Evolutionary conservation across 768 basidiomycete species (phyloP).

Genomic region (Mycena chlorophos): DNA sequence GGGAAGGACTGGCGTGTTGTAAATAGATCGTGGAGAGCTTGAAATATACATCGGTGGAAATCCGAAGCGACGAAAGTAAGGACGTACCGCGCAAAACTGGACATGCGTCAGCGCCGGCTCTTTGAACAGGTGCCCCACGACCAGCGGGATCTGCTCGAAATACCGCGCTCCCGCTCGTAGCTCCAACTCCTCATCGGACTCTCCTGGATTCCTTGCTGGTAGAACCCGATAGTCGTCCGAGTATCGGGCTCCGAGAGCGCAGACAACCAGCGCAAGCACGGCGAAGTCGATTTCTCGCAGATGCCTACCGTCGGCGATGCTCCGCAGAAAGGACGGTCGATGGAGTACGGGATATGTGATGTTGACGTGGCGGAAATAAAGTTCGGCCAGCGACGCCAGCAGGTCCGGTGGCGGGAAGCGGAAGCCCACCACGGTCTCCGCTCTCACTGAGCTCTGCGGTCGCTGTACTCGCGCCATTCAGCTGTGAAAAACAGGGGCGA

Average conservation of each 20-base stretch:
- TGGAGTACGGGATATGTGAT: conserved; percentile 50
- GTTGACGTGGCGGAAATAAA: conserved; percentile 49
- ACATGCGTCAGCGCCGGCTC: background rate
- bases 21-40: background rate
- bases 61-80: background rate
- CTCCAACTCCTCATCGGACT: background rate
- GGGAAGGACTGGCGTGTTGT: background rate
- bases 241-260: conserved; percentile 49
- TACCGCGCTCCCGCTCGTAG: background rate
- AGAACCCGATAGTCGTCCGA: conserved; percentile 47
- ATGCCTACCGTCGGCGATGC: conserved; percentile 38
- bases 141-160: background rate
- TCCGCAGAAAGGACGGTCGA: conserved; percentile 46
- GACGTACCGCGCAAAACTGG: background rate
- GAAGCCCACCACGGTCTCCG: background rate
- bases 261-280: conserved; percentile 47
- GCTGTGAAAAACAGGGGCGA: too few relatives aligned
- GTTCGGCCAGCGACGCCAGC: conserved; percentile 40
- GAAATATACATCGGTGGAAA: background rate
- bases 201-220: background rate
- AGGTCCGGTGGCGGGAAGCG: conserved; percentile 40
- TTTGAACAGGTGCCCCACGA: background rate
- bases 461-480: conserved; percentile 2
- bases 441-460: conserved; percentile 6
- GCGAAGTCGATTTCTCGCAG: conserved; percentile 40